Percentiles rank a stretch among this genome's conserved stretches.
These are phyloP conservation scores for Geotrichum europaeum DNA, from an alignment of 1,139 yeast genomes.

Conservation along the genomic window DNA sequence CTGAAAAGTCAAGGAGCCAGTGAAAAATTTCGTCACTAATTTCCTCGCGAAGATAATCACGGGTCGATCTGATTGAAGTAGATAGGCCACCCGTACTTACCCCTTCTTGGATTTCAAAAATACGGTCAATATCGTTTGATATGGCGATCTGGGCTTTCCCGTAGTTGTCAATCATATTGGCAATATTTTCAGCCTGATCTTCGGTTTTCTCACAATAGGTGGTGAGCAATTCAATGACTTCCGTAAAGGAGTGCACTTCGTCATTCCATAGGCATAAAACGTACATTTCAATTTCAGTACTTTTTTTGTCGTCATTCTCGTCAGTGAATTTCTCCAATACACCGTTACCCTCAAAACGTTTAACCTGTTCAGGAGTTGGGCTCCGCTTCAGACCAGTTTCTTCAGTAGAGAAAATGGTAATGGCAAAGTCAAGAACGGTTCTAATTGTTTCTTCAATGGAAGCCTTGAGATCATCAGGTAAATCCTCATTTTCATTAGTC, in stretches of 20 bases:
- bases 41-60: conserved; percentile 74
- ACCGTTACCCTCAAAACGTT: conserved; percentile 34
- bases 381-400: conserved; percentile 36
- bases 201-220: conserved; percentile 56
- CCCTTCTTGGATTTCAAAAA: neutral
- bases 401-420: conserved; percentile 58
- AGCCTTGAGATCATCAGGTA: conserved; percentile 27
- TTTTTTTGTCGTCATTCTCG: conserved; percentile 41
- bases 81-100: neutral
- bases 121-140: neutral
- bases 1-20: conserved; percentile 59
- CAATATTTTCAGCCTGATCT: conserved; percentile 68
- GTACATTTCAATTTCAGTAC: conserved; percentile 42
- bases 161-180: conserved; percentile 51
- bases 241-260: conserved; percentile 65
- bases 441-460: conserved; percentile 42
- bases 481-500: conserved; percentile 20
- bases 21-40: conserved; percentile 64
- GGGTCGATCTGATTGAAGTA: conserved; percentile 52
- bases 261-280: conserved; percentile 68
- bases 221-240: conserved; percentile 61
- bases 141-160: conserved; percentile 52
- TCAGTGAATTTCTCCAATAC: conserved; percentile 40
- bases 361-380: conserved; percentile 23
- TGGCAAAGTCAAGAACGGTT: conserved; percentile 59